Conservation (phyloP, 768 basidiomycete genomes). For the Agrocybe pediades region DNA sequence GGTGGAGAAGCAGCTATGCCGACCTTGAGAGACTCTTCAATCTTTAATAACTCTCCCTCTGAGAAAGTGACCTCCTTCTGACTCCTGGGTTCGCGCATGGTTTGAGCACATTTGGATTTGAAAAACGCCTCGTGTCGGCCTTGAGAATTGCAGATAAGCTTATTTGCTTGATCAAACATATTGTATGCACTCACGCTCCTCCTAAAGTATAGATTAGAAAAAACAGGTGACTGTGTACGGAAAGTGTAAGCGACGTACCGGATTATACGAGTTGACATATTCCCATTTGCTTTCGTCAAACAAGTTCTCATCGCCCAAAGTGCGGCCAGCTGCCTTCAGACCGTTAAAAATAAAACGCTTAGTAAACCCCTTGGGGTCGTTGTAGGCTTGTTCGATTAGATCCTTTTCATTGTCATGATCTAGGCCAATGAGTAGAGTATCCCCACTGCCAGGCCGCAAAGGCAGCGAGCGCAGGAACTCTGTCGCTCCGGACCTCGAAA, state of each 20-base stretch:
- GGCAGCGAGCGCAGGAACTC: slow-evolving; percentile 81
- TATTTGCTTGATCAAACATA: background rate
- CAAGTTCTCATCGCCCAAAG: slow-evolving; percentile 65
- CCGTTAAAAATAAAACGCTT: slow-evolving; percentile 86
- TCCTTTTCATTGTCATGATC: slow-evolving; percentile 77
- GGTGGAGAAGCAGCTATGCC: slow-evolving; percentile 11
- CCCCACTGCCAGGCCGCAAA: slow-evolving; percentile 69
- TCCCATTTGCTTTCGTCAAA: slow-evolving; percentile 76
- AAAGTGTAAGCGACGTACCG: slow-evolving; percentile 29
- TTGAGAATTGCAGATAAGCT: slow-evolving; percentile 27
- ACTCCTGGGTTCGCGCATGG: slow-evolving; percentile 50
- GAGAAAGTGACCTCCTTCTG: slow-evolving; percentile 52
- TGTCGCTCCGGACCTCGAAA: slow-evolving; percentile 66
- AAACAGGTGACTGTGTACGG: background rate
- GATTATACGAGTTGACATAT: slow-evolving; percentile 60
- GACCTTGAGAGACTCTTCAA: slow-evolving; percentile 93
- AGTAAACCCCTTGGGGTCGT: slow-evolving; percentile 77
- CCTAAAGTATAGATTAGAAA: slow-evolving; percentile 16
- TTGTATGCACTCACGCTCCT: slow-evolving; percentile 24
- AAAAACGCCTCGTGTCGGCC: slow-evolving; percentile 87
- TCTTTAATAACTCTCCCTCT: slow-evolving; percentile 75
- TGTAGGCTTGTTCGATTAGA: slow-evolving; percentile 85
- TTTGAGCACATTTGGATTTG: slow-evolving; percentile 63
- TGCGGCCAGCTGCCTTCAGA: slow-evolving; percentile 64
- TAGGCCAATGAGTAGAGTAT: slow-evolving; percentile 88